Base-by-base conservation (phyloP, 176 grass and related monocot species). In the Aegilops bicornis region DNA sequence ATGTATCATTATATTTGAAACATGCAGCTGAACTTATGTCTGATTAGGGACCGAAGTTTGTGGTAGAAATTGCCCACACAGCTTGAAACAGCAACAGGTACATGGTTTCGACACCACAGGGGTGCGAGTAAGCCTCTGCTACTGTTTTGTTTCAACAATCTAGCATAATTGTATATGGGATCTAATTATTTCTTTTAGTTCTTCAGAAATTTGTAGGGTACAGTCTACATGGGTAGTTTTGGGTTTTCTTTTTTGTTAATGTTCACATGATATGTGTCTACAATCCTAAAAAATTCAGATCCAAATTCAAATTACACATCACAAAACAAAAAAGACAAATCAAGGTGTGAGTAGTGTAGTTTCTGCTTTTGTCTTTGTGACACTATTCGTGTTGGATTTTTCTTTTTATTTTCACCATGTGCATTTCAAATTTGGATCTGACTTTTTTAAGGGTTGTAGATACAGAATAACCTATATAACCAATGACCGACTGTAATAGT, bases 51-150 rank as follows among this genome's bases (percentile, higher is more conserved):
- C 17, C 71, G 6, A 43, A 47, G 15, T 73, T 33, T 22, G 35
- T 48, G 33, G 35, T 76, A 66, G 35, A 87, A 80, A 78, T 86
- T 82, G 37, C 12, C 24, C 31, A 60, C 29, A 76, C 69, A 20
- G 15, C 23, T 84, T 37, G 60, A 85, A 76, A 69, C 22, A 29
- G 76, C 59, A 82, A 5, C n/a, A 17, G 16, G 23, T 86, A 31
- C 22, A 86, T 47, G 61, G 83, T 22, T 77, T 40, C 64, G 66
- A 64, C 29, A 20, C 23, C 25, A 63, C 39, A 82, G 42, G 52
- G 40, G 50, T 36, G 42, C 6, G 23, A 35, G 8, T 42, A 81
- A 77, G 15, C 71, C 59, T 65, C n/a, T 64, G 23, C 3, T 78
- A 45, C 52, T 30, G 12, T 52, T 48, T 82, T 78, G 43, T 84